Evolutionary conservation across 108 stramenopile species (phyloP), one percentile per base, ranked within the genome.

Genomic region (Skeletonema costatum): DNA sequence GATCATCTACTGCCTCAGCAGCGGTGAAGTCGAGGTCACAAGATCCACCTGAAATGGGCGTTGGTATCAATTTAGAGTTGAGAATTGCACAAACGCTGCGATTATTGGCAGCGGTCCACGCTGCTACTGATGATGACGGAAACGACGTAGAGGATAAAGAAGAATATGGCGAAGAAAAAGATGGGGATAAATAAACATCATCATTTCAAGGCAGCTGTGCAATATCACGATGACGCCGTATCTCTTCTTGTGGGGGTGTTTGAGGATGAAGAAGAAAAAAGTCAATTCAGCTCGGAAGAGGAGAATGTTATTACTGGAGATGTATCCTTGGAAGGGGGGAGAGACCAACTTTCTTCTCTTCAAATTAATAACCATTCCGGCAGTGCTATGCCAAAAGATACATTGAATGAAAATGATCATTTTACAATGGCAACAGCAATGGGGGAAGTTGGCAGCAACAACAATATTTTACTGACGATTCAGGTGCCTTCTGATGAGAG

Each of bases 211-310:
- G 64, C 42, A 36, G 78, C 78, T 1, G 71, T 72, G 29, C 41
- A 67, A 21, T 63, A 62, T 72, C 78, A 79, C 42, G 78, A 79
- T 21, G 53, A 58, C 59, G 78, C 78, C 0, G 78, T 79, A 14
- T 79, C 78, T 8, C 46, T 79, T 5, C 48, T 79, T 25, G 78
- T 79, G 31, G 78, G 78, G 2, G 71, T 79, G 33, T 71, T 78
- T 60, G 77, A 78, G 21, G 70, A 67, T 60, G 66, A 48, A 32
- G 66, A 79, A 6, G 39, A 41, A 41, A 41, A 41, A 41, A 66
- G 35, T 9, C 66, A 72, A 7, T 66, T 67, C 4, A 31, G 71
- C 17, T 56, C 66, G 0, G 39, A 44, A 44, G 59, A 60, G 31
- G 60, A 21, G 35, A 30, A 39, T 21, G 39, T 2, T 9, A 46